Base-by-base conservation (phyloP, 2,329 filamentous ascomycete genomes). In the Thielaviopsis musarum region DNA sequence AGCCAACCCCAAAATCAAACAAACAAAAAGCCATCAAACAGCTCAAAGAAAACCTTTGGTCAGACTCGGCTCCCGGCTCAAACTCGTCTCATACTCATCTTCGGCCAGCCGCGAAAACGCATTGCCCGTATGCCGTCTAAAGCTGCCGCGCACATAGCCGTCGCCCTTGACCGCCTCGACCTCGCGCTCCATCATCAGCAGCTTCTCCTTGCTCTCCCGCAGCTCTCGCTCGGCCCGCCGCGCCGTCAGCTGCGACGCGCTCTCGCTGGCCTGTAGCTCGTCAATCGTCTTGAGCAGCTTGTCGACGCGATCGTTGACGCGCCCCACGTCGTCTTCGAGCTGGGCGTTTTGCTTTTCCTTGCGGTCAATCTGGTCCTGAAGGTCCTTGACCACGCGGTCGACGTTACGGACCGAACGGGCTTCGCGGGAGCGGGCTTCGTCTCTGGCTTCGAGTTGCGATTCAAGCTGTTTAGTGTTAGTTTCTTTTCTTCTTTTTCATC, bases 271-370 rank as follows among this genome's bases (percentile, higher is more conserved):
- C 70, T 98, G 91, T 38, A 98, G 81, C 69, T 97, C 91, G 68
- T 97, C 91, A 65, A 98, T 95, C 1, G 88, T 89, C 68, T 84
- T 79, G 56, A 98, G 84, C 5, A 97, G 83, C 68, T 90, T 89
- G 64, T 93, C 88, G 63, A 90, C 82, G 75, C 93, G 95, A 72
- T 97, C 91, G 63, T 91, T 87, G 67, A 89, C 84, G 64, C 91
- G 87, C 65, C 78, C 76, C 60, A 95, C 80, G 66, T 97, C 93
- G 58, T 96, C 91, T 59, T 83, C 79, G 19, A 95, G 77, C 67
- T 93, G 85, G 5, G 77, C 68, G 66, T 91, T 89, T 66, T 88
- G 83, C 73, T 95, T 96, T 64, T 97, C 91, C 66, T 90, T 88
- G 65, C 93, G 88, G 54, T 95, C 90, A 65, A 98, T 87, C 70